Evolutionary conservation across 148 eudicot species (phyloP).

Genomic region (Fagopyrum esculentum): DNA sequence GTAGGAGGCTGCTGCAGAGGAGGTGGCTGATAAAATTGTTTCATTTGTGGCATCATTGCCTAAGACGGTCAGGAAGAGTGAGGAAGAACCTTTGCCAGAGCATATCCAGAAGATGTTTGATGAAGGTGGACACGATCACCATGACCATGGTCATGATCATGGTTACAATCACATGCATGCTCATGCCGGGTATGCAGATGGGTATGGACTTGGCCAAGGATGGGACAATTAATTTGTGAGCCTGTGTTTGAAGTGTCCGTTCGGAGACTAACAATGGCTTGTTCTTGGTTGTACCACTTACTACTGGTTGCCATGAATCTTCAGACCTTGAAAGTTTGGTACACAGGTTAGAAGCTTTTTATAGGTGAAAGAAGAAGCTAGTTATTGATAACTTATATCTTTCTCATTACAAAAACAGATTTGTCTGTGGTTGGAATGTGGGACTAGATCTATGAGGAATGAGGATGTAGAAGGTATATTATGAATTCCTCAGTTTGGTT

Average conservation of each 20-base stretch:
- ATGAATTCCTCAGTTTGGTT: not conserved
- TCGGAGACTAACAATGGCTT: not conserved
- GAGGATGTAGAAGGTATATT: not conserved
- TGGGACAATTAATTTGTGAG: slow-evolving; percentile 10
- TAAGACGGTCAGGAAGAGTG: slow-evolving; percentile 34
- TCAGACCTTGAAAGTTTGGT: not conserved
- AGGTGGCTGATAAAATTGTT: slow-evolving; percentile 54
- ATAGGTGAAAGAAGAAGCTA: not conserved
- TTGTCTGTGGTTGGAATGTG: not conserved
- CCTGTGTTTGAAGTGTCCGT: not conserved
- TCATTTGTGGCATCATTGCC: slow-evolving; percentile 70
- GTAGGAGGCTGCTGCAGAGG: slow-evolving; percentile 62
- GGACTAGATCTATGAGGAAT: not conserved
- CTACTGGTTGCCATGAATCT: too few species aligned
- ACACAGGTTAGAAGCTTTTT: not conserved
- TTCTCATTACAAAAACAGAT: not conserved
- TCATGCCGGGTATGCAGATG: slow-evolving; percentile 18
- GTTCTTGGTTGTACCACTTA: not conserved
- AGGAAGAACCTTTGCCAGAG: slow-evolving; percentile 59
- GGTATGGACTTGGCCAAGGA: slow-evolving; percentile 25
- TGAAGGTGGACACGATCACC: slow-evolving; percentile 30
- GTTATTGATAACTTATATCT: not conserved
- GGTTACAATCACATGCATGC: slow-evolving; percentile 21
- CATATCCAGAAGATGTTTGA: slow-evolving; percentile 46
- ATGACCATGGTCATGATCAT: slow-evolving; percentile 24